A percentile compares a stretch with the other conserved stretches of the same genome.
phyloP scores from a whole-genome alignment of 805 yeast genomes.

The Isabelozyma rhagii region DNA sequence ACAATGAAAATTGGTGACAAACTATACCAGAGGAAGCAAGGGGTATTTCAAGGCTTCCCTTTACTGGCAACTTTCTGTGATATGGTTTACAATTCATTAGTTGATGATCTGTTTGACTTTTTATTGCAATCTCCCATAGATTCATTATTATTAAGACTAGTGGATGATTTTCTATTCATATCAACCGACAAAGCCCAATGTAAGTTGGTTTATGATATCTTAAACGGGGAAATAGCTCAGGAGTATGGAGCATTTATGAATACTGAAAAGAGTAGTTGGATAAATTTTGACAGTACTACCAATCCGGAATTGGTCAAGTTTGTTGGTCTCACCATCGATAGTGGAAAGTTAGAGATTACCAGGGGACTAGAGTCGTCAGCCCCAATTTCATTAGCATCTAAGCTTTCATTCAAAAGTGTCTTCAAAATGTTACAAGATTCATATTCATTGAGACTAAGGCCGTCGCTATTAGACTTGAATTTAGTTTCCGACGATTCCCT shows the following conservation, averaged over 20 bases:
- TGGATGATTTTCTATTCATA: slow-evolving; percentile 82
- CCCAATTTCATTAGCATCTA: slow-evolving; percentile 5
- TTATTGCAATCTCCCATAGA: slow-evolving; percentile 10
- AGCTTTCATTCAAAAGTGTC: slow-evolving; percentile 15
- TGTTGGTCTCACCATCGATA: slow-evolving; percentile 28
- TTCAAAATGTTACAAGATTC: slow-evolving; percentile 13
- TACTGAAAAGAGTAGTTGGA: slow-evolving; percentile 21
- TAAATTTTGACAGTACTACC: slow-evolving; percentile 1
- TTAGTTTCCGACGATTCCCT: background rate
- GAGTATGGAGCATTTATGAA: slow-evolving; percentile 35
- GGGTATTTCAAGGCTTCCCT: slow-evolving; percentile 83
- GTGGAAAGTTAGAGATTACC: slow-evolving; percentile 15
- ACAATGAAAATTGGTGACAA: slow-evolving; percentile 34
- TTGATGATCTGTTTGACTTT: slow-evolving; percentile 33
- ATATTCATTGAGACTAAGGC: background rate
- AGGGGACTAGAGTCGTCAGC: slow-evolving; percentile 5
- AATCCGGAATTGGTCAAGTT: slow-evolving; percentile 12
- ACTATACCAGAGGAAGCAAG: slow-evolving; percentile 48
- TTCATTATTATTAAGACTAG: slow-evolving; percentile 56
- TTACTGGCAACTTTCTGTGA: slow-evolving; percentile 76
- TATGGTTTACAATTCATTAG: slow-evolving; percentile 61
- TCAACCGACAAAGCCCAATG: slow-evolving; percentile 37
- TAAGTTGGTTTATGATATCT: slow-evolving; percentile 11
- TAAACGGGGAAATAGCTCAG: slow-evolving; percentile 17
- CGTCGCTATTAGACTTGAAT: background rate